Percentiles rank a stretch among this genome's conserved stretches.
Evolutionary conservation across 192 early-diverging fungal genomes (phyloP).

Genomic region (Gaertneriomyces semiglobifer): DNA sequence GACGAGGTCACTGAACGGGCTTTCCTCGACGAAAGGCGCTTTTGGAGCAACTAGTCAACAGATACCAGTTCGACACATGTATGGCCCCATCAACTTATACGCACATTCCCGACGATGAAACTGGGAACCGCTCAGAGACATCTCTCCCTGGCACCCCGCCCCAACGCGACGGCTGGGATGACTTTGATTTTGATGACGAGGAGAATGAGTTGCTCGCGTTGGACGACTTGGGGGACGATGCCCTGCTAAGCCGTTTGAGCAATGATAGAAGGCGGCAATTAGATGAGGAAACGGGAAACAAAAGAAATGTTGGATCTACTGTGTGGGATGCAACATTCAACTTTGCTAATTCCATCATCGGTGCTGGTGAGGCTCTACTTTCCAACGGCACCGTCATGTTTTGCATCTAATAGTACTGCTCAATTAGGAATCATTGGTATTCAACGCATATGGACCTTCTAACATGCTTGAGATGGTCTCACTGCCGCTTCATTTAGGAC

Average conservation of each 20-base stretch:
- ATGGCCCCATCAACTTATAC: neutral
- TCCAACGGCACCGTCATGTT: neutral
- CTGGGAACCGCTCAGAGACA: neutral
- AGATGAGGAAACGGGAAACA: constrained; percentile 1
- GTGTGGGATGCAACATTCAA: constrained; percentile 59
- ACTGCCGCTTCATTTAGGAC: constrained; percentile 47
- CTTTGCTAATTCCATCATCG: constrained; percentile 92
- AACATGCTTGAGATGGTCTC: neutral
- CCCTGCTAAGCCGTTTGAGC: neutral
- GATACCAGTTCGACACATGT: neutral
- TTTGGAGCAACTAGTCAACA: neutral
- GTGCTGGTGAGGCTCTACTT: constrained; percentile 62
- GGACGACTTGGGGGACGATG: constrained; percentile 1
- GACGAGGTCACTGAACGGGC: neutral
- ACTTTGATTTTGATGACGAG: constrained; percentile 21
- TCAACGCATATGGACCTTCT: neutral
- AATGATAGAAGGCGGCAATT: neutral
- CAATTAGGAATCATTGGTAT: constrained; percentile 6
- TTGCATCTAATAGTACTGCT: neutral
- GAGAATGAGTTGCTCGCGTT: constrained; percentile 30
- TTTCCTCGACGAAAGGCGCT: neutral
- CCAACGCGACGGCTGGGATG: constrained; percentile 20
- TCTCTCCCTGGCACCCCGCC: neutral
- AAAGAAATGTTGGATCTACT: constrained; percentile 8
- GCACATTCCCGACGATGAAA: neutral